A percentile compares a stretch with the other conserved stretches of the same genome.
Conservation (phyloP, 805 yeast species). For the Zygosaccharomyces pseudorouxii region DNA sequence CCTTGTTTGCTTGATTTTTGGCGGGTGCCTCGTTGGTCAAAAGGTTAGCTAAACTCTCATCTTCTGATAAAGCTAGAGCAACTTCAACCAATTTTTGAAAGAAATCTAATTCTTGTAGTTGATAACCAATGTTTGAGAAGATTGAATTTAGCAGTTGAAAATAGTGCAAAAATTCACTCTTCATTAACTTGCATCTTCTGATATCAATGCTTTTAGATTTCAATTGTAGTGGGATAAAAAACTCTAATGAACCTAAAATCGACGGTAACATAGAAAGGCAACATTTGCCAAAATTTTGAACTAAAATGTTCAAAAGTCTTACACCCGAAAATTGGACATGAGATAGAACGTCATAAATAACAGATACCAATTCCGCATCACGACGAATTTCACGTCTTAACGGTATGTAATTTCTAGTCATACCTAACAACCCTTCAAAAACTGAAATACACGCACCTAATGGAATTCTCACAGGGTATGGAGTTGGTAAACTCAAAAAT, state of each 20-base stretch:
- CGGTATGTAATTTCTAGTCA: conserved; percentile 52
- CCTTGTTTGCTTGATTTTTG: conserved; percentile 7
- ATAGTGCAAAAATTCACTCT: conserved; percentile 21
- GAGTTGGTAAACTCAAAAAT: conserved; percentile 50
- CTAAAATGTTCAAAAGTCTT: conserved; percentile 35
- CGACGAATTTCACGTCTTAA: conserved; percentile 54
- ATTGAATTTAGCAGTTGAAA: conserved; percentile 21
- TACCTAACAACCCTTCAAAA: conserved; percentile 50
- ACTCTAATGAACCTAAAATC: conserved; percentile 53
- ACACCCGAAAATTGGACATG: conserved; percentile 46
- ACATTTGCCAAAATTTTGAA: conserved; percentile 31
- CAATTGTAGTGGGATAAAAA: conserved; percentile 48
- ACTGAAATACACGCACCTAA: conserved; percentile 51
- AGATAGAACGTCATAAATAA: conserved; percentile 42
- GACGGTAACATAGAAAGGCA: conserved; percentile 45
- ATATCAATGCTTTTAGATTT: conserved; percentile 41
- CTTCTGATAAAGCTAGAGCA: conserved; percentile 41
- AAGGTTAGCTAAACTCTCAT: conserved; percentile 31
- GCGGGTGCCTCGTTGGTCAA: conserved; percentile 14
- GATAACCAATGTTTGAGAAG: conserved; percentile 35
- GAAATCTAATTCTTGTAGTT: conserved; percentile 46
- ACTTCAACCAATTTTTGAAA: conserved; percentile 56
- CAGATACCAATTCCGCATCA: conserved; percentile 44
- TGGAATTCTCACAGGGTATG: conserved; percentile 55
- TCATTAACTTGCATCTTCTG: conserved; percentile 30